phyloP scores from a whole-genome alignment of 176 grass and related monocot genomes.

The Musa acuminata region DNA sequence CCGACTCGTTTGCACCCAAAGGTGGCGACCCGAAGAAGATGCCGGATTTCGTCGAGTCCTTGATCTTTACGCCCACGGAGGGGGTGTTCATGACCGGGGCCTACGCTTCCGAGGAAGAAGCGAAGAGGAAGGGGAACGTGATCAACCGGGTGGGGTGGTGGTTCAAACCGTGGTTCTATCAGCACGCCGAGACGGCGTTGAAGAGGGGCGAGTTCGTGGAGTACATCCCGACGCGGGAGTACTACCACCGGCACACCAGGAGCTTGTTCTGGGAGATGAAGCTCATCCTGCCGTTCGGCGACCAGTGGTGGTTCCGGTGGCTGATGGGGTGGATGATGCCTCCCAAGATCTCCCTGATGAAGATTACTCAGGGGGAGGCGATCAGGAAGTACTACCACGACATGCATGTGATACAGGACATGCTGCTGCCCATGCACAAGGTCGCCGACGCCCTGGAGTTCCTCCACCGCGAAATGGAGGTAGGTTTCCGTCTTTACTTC shows the following conservation, averaged over 20 bases:
- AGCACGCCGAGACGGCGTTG: too few relatives aligned
- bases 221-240: too few relatives aligned
- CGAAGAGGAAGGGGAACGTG: slow-evolving; percentile 80
- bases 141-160: too few relatives aligned
- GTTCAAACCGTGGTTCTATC: too few relatives aligned
- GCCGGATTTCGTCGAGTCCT: too few relatives aligned
- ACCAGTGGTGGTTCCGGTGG: slow-evolving; percentile 95
- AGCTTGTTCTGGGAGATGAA: too few relatives aligned
- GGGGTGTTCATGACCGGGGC: slow-evolving; percentile 85
- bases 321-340: slow-evolving; percentile 79
- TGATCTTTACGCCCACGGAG: too few relatives aligned
- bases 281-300: slow-evolving; percentile 68
- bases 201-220: too few relatives aligned
- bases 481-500: background rate
- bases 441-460: slow-evolving; percentile 76
- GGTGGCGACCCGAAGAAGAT: too few relatives aligned
- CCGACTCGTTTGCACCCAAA: too few relatives aligned
- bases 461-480: slow-evolving; percentile 74
- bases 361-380: slow-evolving; percentile 75
- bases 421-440: slow-evolving; percentile 75
- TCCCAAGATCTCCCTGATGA: slow-evolving; percentile 83
- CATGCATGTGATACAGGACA: slow-evolving; percentile 83
- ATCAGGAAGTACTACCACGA: slow-evolving; percentile 95
- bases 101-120: slow-evolving; percentile 83
- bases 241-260: too few relatives aligned